phyloP scores from a whole-genome alignment of 805 yeast species.

The Cyberlindnera galapagoensis region DNA sequence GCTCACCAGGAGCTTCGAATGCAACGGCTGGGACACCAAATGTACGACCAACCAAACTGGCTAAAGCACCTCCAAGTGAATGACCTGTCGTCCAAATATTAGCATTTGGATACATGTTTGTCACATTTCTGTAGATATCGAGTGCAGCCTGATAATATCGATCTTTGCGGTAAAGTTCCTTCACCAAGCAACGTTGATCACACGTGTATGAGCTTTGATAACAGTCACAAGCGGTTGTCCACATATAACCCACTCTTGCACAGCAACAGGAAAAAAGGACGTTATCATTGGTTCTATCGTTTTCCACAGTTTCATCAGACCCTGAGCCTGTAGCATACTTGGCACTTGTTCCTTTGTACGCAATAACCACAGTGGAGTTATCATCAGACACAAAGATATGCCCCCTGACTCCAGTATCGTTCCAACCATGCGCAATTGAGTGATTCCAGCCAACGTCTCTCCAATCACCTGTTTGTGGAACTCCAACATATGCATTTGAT shows the following conservation, averaged over 20 bases:
- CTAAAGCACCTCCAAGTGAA: slow-evolving; percentile 86
- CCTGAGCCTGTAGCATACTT: slow-evolving; percentile 72
- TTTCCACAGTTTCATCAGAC: slow-evolving; percentile 73
- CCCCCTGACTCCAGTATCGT: slow-evolving; percentile 78
- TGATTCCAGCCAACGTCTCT: slow-evolving; percentile 63
- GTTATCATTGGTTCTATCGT: slow-evolving; percentile 84
- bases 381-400: slow-evolving; percentile 72
- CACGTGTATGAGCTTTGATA: slow-evolving; percentile 80
- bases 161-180: slow-evolving; percentile 66
- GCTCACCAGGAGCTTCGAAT: slow-evolving; percentile 91
- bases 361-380: slow-evolving; percentile 58
- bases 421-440: slow-evolving; percentile 78
- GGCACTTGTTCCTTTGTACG: slow-evolving; percentile 90
- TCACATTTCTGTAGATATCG: slow-evolving; percentile 70
- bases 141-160: slow-evolving; percentile 76
- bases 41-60: slow-evolving; percentile 78
- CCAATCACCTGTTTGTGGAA: slow-evolving; percentile 84
- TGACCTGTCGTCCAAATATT: slow-evolving; percentile 92
- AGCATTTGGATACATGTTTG: slow-evolving; percentile 56
- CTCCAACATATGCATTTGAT: slow-evolving; percentile 81
- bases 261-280: slow-evolving; percentile 92
- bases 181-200: slow-evolving; percentile 79
- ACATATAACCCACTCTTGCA: slow-evolving; percentile 82
- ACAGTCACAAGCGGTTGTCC: slow-evolving; percentile 96
- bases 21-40: slow-evolving; percentile 87